These are phyloP conservation scores for Nicotiana undulata DNA, from an alignment of 257 asterid species.

Conservation along the genomic window DNA sequence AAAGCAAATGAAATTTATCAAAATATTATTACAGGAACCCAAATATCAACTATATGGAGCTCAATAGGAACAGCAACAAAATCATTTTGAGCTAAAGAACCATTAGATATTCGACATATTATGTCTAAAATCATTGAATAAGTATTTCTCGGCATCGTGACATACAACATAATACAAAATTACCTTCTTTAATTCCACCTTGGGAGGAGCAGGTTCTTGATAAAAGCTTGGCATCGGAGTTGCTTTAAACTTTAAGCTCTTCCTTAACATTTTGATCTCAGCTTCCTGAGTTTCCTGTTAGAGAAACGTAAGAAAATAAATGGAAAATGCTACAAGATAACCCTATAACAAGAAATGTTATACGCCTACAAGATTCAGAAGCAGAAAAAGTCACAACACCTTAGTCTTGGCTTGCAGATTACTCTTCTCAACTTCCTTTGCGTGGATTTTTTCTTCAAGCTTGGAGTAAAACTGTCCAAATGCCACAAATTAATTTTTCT, in stretches of 20 bases:
- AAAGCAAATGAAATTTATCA: neutral
- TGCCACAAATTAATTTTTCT: slow-evolving; percentile 6
- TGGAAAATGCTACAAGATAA: neutral
- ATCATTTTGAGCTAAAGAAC: neutral
- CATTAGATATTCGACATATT: neutral
- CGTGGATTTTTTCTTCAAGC: slow-evolving; percentile 91
- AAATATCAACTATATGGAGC: neutral
- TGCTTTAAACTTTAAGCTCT: slow-evolving; percentile 83
- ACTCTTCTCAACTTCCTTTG: slow-evolving; percentile 78
- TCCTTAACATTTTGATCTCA: slow-evolving; percentile 76
- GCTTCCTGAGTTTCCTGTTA: slow-evolving; percentile 86
- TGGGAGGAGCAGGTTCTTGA: slow-evolving; percentile 94
- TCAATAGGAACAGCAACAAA: neutral
- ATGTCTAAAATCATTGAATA: neutral
- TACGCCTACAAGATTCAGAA: neutral
- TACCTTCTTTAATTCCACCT: slow-evolving; percentile 89
- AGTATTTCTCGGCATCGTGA: neutral
- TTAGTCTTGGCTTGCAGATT: slow-evolving; percentile 66
- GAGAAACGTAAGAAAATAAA: slow-evolving; percentile 9
- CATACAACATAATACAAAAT: neutral
- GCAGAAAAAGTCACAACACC: slow-evolving; percentile 30
- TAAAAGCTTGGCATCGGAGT: slow-evolving; percentile 98
- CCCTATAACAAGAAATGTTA: neutral
- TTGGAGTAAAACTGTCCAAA: slow-evolving; percentile 68
- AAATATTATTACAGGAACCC: neutral